These are phyloP conservation scores for Hamigera avellanea DNA, from an alignment of 495 filamentous ascomycete genomes.

Conservation along the genomic window DNA sequence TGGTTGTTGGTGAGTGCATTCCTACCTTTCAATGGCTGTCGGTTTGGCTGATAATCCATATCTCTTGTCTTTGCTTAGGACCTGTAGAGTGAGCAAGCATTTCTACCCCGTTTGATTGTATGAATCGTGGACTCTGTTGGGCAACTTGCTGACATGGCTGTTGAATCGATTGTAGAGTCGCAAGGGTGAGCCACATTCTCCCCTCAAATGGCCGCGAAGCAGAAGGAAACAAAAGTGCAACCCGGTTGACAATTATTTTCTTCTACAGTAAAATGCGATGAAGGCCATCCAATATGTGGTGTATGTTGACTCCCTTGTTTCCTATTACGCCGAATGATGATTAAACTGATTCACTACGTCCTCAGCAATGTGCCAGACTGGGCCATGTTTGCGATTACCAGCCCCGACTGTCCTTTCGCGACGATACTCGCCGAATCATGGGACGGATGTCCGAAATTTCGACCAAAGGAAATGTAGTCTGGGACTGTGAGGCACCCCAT, in stretches of 20 bases:
- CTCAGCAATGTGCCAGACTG: conserved; percentile 43
- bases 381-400: conserved; percentile 47
- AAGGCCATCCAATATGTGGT: conserved; percentile 40
- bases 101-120: not conserved
- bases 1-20: conserved; percentile 38
- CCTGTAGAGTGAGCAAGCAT: conserved; percentile 34
- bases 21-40: conserved; percentile 1
- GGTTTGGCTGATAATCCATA: conserved; percentile 1
- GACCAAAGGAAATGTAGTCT: conserved; percentile 35
- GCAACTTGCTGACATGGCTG: conserved; percentile 7
- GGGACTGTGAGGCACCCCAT: conserved; percentile 35
- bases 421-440: conserved; percentile 44
- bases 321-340: no score
- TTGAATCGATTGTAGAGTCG: conserved; percentile 26
- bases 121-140: not conserved
- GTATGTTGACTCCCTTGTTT: conserved; percentile 21
- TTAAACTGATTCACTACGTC: no score
- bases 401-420: conserved; percentile 41
- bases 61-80: conserved; percentile 21
- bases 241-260: no score
- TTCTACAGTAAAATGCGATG: conserved; percentile 38
- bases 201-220: not conserved
- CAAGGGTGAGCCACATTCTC: conserved; percentile 40
- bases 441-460: conserved; percentile 44
- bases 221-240: no score